Evolutionary conservation across 495 filamentous ascomycete genomes (phyloP), one percentile per base, ranked within the genome.

Genomic region (Evernia prunastri): DNA sequence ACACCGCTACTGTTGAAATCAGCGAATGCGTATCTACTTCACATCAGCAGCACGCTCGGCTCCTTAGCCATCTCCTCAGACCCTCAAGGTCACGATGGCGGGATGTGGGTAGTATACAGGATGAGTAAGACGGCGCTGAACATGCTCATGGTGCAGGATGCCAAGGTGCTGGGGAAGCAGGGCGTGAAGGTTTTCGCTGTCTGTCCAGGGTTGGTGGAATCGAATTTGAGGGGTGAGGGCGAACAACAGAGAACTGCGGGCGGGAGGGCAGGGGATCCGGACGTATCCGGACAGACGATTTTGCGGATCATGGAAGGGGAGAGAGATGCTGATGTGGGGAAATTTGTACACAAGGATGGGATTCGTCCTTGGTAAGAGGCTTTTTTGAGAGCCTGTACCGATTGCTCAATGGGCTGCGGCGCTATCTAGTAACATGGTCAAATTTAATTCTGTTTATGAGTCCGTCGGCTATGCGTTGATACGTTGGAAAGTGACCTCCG

Each of bases 291-390:
- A 45, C 66, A 68, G 51, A 71, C 58, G n/a, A 65, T 78, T 37
- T 18, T 77, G 65, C 66, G 67, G 18, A 76, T 78, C 61, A 56
- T 75, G 2, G 49, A 71, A 35, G 77, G 75, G 3, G 63, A 66
- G 59, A 70, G 73, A 42, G 75, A 78, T 71, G 68, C 27, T 12
- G 71, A 77, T 59, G 74, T 57, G 18, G 72, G 74, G 0, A 60
- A 57, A 6, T 77, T 78, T 68, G 29, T 77, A 39, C 49, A 70
- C 49, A 71, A 65, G 27, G 66, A 70, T 60, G 76, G 73, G 15
- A 49, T 56, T 45, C 63, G 62, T 61, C 67, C 69, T 33, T 75
- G 73, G 72, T 75, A 70, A 64, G 12, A 64, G 47, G 54, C 2
- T 3, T 40, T 12, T 2, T 13, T 43, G 18, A 8, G 18, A 43